These are phyloP conservation scores for Xylaria sp. DNA, from an alignment of 2,329 filamentous ascomycete genomes.

Conservation along the genomic window DNA sequence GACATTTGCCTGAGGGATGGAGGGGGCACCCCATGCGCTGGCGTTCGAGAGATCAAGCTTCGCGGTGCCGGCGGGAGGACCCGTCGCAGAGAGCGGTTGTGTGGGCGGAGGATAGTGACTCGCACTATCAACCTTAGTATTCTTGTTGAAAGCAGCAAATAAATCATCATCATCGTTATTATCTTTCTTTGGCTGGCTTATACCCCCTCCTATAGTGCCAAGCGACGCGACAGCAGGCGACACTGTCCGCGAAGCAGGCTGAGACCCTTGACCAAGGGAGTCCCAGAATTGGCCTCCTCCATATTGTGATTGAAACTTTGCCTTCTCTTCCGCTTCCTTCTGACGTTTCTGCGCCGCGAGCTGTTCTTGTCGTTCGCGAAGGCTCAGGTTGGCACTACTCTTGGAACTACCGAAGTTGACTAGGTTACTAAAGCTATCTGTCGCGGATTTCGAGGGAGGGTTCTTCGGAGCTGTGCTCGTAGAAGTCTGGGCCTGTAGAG, in stretches of 20 bases:
- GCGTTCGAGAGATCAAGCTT: slow-evolving; percentile 50
- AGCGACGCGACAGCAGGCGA: slow-evolving; percentile 38
- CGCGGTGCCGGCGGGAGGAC: slow-evolving; percentile 41
- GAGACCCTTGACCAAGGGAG: slow-evolving; percentile 52
- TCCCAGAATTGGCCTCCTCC: slow-evolving; percentile 75
- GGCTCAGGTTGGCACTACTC: slow-evolving; percentile 62
- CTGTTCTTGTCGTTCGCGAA: slow-evolving; percentile 71
- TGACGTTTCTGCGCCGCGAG: slow-evolving; percentile 59
- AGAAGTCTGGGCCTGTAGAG: slow-evolving; percentile 47
- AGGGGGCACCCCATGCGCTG: slow-evolving; percentile 45
- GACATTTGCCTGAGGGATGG: slow-evolving; percentile 29
- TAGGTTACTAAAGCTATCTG: slow-evolving; percentile 75
- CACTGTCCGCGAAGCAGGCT: slow-evolving; percentile 43
- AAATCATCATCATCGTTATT: slow-evolving; percentile 54
- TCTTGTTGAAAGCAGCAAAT: slow-evolving; percentile 61
- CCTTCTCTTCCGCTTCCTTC: slow-evolving; percentile 69
- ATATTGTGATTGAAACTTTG: slow-evolving; percentile 70
- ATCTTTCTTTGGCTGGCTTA: slow-evolving; percentile 29
- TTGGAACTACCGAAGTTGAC: slow-evolving; percentile 59
- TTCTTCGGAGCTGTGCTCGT: slow-evolving; percentile 40
- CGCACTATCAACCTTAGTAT: slow-evolving; percentile 61
- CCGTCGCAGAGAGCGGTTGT: slow-evolving; percentile 36
- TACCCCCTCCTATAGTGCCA: slow-evolving; percentile 25
- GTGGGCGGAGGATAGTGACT: slow-evolving; percentile 58
- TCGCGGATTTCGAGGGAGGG: slow-evolving; percentile 45